Conservation (phyloP, 805 yeast genomes). For the Saccharomyces jurei region DNA sequence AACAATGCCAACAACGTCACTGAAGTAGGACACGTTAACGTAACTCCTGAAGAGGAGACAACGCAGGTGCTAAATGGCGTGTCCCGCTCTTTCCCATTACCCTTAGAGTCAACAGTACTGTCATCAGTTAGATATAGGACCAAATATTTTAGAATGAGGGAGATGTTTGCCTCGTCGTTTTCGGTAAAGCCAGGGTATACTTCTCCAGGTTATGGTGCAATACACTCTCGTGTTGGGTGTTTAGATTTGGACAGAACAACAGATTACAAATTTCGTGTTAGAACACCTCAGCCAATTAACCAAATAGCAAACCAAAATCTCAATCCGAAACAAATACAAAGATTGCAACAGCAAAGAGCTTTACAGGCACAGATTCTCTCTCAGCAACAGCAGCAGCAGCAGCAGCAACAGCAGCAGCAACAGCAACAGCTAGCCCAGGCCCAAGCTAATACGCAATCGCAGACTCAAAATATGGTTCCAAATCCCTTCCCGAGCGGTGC, state of each 20-base stretch:
- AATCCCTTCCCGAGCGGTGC: neutral
- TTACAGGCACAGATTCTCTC: slow-evolving; percentile 26
- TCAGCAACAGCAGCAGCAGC: slow-evolving; percentile 12
- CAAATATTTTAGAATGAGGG: slow-evolving; percentile 78
- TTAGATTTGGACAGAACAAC: slow-evolving; percentile 64
- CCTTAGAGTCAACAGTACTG: slow-evolving; percentile 67
- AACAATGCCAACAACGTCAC: slow-evolving; percentile 1
- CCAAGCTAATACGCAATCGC: neutral
- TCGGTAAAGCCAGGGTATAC: slow-evolving; percentile 33
- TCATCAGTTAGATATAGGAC: slow-evolving; percentile 66
- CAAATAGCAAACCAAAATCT: slow-evolving; percentile 14
- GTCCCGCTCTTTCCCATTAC: slow-evolving; percentile 68
- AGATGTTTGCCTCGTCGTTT: slow-evolving; percentile 80
- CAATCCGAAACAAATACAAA: slow-evolving; percentile 21
- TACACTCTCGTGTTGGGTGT: slow-evolving; percentile 59
- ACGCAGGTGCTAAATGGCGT: slow-evolving; percentile 87
- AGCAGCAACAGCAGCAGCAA: slow-evolving; percentile 20
- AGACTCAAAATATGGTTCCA: neutral
- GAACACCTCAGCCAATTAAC: slow-evolving; percentile 38
- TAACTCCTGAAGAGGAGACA: slow-evolving; percentile 89
- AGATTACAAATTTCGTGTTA: slow-evolving; percentile 49
- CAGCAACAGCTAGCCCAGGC: slow-evolving; percentile 11
- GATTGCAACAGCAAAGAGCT: slow-evolving; percentile 21
- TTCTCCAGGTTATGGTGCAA: slow-evolving; percentile 50
- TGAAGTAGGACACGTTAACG: slow-evolving; percentile 3